Conservation (phyloP, 2,329 filamentous ascomycete species). For the Penicillium sp. region DNA sequence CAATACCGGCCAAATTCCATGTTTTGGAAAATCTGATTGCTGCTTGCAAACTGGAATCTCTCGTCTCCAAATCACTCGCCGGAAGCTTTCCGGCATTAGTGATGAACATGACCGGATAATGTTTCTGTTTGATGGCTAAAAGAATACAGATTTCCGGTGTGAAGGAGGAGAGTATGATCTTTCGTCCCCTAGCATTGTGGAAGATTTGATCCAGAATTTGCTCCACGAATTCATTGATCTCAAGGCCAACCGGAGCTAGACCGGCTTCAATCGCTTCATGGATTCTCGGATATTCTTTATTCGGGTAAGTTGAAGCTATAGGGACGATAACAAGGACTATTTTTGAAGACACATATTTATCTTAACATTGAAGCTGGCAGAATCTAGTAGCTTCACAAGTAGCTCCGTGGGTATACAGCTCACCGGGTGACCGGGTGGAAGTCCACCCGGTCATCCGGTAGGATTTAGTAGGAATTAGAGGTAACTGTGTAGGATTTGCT, state of each 20-base stretch:
- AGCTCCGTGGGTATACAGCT: too few species aligned
- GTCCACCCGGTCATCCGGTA: too few species aligned
- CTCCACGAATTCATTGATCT: conserved; percentile 51
- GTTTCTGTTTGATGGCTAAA: conserved; percentile 30
- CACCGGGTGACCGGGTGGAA: too few species aligned
- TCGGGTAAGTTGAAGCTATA: conserved; percentile 5
- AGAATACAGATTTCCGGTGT: conserved; percentile 39
- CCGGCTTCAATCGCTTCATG: conserved; percentile 45
- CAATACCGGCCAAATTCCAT: conserved; percentile 48
- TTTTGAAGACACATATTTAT: conserved; percentile 42
- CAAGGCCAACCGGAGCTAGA: conserved; percentile 44
- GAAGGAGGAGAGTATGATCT: conserved; percentile 42
- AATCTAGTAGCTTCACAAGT: too few species aligned
- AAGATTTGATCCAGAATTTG: conserved; percentile 42
- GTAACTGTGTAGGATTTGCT: too few species aligned
- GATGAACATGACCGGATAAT: conserved; percentile 37
- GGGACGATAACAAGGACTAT: background rate
- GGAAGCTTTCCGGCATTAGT: conserved; percentile 37
- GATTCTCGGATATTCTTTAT: conserved; percentile 49
- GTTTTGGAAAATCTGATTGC: conserved; percentile 47
- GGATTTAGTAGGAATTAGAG: too few species aligned
- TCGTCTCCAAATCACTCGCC: conserved; percentile 33
- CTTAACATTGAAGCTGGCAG: too few species aligned
- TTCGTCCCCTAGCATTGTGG: conserved; percentile 31
- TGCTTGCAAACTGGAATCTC: conserved; percentile 46